Percentiles rank a stretch among this genome's conserved stretches.
Evolutionary conservation across 257 asterid genomes (phyloP).

Genomic region (Fraxinus excelsior): DNA sequence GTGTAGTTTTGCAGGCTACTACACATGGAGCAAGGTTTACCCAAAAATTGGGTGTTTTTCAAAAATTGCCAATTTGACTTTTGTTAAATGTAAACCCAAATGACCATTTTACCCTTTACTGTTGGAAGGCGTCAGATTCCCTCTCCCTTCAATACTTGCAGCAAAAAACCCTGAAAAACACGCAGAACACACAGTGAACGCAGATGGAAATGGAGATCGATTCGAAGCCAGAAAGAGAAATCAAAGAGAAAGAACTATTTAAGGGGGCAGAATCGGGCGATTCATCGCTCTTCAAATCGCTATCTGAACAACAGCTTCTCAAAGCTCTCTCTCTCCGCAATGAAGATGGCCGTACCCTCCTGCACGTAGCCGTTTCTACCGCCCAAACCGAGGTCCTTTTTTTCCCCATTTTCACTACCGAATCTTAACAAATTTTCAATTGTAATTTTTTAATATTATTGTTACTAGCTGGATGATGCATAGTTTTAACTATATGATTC

Average conservation of each 20-base stretch:
- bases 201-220: slow-evolving; percentile 60
- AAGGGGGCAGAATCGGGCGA: slow-evolving; percentile 80
- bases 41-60: too few species aligned
- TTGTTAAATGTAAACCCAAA: not conserved
- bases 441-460: not conserved
- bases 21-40: too few species aligned
- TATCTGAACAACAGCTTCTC: slow-evolving; percentile 54
- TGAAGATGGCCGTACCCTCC: slow-evolving; percentile 89
- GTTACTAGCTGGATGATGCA: not conserved
- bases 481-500: not conserved
- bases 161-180: not conserved
- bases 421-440: not conserved
- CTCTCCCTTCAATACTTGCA: not conserved
- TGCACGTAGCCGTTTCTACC: slow-evolving; percentile 91
- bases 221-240: slow-evolving; percentile 19
- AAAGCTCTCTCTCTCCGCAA: slow-evolving; percentile 66
- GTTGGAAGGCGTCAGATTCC: not conserved
- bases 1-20: too few species aligned
- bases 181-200: slow-evolving; percentile 16
- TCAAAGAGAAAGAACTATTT: slow-evolving; percentile 54
- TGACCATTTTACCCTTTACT: not conserved
- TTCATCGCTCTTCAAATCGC: slow-evolving; percentile 56
- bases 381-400: slow-evolving; percentile 53
- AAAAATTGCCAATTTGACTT: not conserved
- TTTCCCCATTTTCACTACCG: not conserved